Conservation (phyloP, 1,284 basidiomycete genomes). For the Meira miltonrushii region DNA sequence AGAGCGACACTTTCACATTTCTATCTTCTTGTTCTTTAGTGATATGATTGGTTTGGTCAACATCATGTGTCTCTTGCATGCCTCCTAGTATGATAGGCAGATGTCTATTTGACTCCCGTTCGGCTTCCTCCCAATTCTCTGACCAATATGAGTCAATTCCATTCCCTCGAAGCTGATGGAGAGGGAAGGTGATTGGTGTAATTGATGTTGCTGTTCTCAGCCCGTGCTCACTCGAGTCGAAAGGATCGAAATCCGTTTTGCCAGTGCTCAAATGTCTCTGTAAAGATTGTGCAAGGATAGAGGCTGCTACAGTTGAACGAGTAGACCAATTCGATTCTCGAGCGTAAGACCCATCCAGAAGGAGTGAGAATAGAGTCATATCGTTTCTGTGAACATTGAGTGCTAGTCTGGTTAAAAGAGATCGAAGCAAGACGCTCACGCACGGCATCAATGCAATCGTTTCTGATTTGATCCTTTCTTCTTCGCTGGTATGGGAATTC, state of each 20-base stretch:
- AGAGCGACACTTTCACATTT: neutral
- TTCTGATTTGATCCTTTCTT: too few relatives aligned
- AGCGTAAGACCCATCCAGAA: neutral
- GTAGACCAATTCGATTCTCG: neutral
- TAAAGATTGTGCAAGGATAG: neutral
- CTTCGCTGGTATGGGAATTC: too few relatives aligned
- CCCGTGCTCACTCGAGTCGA: too few relatives aligned
- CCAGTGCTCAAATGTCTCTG: neutral
- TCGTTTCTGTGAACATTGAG: slow-evolving; percentile 5
- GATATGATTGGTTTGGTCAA: neutral
- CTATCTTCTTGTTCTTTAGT: neutral
- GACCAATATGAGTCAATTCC: neutral
- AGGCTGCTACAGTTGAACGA: neutral
- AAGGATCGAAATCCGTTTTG: too few relatives aligned
- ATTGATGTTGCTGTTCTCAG: too few relatives aligned
- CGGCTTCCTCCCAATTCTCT: neutral
- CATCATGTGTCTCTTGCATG: too few relatives aligned
- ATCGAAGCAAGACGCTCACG: too few relatives aligned
- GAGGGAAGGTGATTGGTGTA: neutral
- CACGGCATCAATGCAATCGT: too few relatives aligned
- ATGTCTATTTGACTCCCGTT: neutral
- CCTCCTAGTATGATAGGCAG: neutral
- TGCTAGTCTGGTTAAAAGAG: too few relatives aligned
- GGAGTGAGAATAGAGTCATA: neutral
- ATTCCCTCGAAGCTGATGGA: neutral